phyloP scores from a whole-genome alignment of 2,329 filamentous ascomycete genomes.

The Sarocladium kiliense region DNA sequence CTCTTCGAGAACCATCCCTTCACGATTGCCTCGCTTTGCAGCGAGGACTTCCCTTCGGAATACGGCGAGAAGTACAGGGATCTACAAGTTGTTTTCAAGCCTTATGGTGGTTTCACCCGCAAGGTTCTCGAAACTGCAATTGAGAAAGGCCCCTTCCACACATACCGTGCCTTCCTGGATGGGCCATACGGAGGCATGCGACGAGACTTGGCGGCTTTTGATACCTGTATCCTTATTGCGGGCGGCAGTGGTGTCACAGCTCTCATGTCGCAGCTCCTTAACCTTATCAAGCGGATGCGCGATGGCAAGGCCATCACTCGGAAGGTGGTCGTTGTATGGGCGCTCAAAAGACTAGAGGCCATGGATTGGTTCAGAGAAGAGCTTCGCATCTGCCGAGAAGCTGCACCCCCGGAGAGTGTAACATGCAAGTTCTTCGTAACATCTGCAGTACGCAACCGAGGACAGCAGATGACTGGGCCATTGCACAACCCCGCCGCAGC shows the following conservation, averaged over 20 bases:
- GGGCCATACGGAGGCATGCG: constrained; percentile 95
- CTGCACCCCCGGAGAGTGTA: constrained; percentile 80
- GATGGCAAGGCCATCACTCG: constrained; percentile 91
- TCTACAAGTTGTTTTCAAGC: constrained; percentile 85
- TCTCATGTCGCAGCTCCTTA: constrained; percentile 82
- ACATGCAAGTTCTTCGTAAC: constrained; percentile 96
- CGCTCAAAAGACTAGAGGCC: constrained; percentile 81
- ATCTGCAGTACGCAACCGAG: constrained; percentile 44
- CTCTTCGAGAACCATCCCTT: constrained; percentile 93
- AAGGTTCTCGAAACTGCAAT: constrained; percentile 79
- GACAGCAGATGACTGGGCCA: constrained; percentile 41
- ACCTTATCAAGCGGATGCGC: constrained; percentile 94
- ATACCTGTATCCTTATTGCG: constrained; percentile 87
- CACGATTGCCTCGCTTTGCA: constrained; percentile 88
- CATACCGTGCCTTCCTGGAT: constrained; percentile 87
- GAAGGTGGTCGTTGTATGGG: constrained; percentile 90
- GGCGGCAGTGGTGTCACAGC: constrained; percentile 94
- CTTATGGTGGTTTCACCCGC: constrained; percentile 84
- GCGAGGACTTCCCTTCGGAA: constrained; percentile 86
- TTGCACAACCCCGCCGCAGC: constrained; percentile 15
- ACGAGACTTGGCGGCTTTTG: constrained; percentile 82
- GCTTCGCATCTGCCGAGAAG: constrained; percentile 83
- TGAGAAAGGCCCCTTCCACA: constrained; percentile 83
- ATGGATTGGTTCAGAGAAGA: constrained; percentile 99
- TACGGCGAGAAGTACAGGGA: constrained; percentile 86